Percentiles rank a stretch among this genome's conserved stretches.
phyloP scores from a whole-genome alignment of 257 asterid species.

The Henckelia pumila region DNA sequence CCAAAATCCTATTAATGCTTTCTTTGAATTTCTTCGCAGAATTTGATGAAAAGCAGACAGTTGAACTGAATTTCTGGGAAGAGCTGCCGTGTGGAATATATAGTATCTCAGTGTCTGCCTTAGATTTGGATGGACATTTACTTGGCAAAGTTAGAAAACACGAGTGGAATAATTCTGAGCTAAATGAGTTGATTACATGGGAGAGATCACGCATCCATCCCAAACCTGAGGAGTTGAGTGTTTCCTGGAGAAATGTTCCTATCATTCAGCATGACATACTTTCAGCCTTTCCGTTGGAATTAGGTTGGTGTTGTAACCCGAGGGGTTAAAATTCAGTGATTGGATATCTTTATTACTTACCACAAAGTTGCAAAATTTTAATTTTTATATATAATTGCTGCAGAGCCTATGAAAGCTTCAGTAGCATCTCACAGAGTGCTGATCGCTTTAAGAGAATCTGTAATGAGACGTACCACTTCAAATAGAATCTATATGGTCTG shows the following conservation, averaged over 20 bases:
- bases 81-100: conserved; percentile 94
- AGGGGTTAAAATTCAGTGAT: conserved; percentile 14
- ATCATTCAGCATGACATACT: conserved; percentile 26
- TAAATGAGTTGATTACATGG: conserved; percentile 75
- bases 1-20: conserved; percentile 19
- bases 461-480: conserved; percentile 58
- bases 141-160: conserved; percentile 62
- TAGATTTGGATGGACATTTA: conserved; percentile 29
- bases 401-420: conserved; percentile 36
- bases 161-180: conserved; percentile 63
- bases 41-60: conserved; percentile 37
- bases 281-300: conserved; percentile 34
- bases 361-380: conserved; percentile 8
- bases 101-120: conserved; percentile 52
- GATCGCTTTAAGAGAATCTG: conserved; percentile 71
- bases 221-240: conserved; percentile 36
- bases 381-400: conserved; percentile 16
- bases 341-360: conserved; percentile 3
- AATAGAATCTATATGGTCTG: conserved; percentile 58
- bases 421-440: conserved; percentile 56
- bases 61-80: conserved; percentile 69
- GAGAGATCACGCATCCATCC: conserved; percentile 74
- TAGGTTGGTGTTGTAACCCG: conserved; percentile 38
- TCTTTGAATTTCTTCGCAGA: conserved; percentile 35
- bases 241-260: conserved; percentile 26